These are phyloP conservation scores for Nymphaea colorata DNA, from an alignment of 164 flowering plant species.

Conservation along the genomic window DNA sequence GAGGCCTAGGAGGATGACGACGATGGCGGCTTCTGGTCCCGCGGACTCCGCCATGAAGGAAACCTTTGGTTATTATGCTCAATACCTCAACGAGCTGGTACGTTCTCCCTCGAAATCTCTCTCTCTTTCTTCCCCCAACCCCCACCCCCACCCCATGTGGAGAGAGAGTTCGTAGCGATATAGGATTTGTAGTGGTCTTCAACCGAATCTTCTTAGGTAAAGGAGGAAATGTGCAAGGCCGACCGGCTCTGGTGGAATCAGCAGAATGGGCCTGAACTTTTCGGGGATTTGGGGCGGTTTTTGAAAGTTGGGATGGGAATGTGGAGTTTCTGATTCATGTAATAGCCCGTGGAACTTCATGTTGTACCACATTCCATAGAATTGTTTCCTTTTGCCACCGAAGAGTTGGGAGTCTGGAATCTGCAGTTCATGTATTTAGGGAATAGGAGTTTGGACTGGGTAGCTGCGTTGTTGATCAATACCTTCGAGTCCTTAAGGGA, in stretches of 20 bases:
- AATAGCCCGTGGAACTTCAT: no score
- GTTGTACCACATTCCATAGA: no score
- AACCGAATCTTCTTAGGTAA: background rate
- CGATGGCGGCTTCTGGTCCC: background rate
- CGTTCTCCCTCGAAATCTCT: background rate
- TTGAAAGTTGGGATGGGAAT: background rate
- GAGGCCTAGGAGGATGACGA: conserved; percentile 27
- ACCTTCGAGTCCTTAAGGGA: no score
- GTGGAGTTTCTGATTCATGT: no score
- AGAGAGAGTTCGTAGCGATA: background rate
- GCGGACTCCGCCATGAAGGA: conserved; percentile 26
- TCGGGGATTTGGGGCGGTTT: background rate
- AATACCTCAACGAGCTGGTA: conserved; percentile 45
- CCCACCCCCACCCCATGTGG: background rate
- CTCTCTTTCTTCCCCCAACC: background rate
- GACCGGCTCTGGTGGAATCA: background rate
- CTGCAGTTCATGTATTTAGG: no score
- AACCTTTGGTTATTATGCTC: conserved; percentile 30
- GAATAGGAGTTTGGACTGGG: no score
- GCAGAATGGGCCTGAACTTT: background rate
- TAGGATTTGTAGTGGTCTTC: no score
- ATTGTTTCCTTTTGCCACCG: no score
- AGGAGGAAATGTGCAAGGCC: background rate
- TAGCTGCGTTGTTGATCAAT: no score
- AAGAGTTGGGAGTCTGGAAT: no score